Conservation (phyloP, 2,329 filamentous ascomycete species). For the Trichoderma hamatum region DNA sequence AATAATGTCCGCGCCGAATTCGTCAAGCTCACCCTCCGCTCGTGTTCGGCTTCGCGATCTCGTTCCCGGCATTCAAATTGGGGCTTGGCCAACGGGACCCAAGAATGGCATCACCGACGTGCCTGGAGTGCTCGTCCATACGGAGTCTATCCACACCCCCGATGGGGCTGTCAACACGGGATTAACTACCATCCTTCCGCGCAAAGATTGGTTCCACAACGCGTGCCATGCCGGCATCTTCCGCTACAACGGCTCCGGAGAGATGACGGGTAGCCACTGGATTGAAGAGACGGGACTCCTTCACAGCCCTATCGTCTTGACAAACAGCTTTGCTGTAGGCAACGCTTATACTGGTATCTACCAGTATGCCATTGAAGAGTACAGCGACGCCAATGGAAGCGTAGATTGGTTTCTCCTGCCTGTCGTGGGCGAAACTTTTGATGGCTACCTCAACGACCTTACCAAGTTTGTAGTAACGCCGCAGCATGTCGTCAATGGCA, state of each 20-base stretch:
- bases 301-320: conserved; percentile 59
- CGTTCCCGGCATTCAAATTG: conserved; percentile 46
- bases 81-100: conserved; percentile 45
- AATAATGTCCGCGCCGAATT: conserved; percentile 2
- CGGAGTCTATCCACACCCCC: conserved; percentile 40
- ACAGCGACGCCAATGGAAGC: conserved; percentile 43
- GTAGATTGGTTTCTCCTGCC: conserved; percentile 57
- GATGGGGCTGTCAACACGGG: conserved; percentile 45
- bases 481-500: conserved; percentile 55
- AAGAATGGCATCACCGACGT: conserved; percentile 53
- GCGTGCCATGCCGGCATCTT: conserved; percentile 52
- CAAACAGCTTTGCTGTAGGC: conserved; percentile 59
- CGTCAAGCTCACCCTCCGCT: conserved; percentile 24
- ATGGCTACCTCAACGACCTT: conserved; percentile 60
- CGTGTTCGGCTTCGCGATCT: conserved; percentile 41
- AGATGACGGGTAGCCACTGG: conserved; percentile 61
- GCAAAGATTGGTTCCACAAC: conserved; percentile 45
- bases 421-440: conserved; percentile 62
- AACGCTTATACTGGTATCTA: conserved; percentile 53
- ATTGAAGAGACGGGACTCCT: conserved; percentile 60
- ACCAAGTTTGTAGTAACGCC: conserved; percentile 54
- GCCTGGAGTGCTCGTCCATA: conserved; percentile 47
- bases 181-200: conserved; percentile 50
- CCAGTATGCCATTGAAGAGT: conserved; percentile 52
- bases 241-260: conserved; percentile 62